Evolutionary conservation across 495 filamentous ascomycete species (phyloP).

Genomic region (Penicillium pancosmium): DNA sequence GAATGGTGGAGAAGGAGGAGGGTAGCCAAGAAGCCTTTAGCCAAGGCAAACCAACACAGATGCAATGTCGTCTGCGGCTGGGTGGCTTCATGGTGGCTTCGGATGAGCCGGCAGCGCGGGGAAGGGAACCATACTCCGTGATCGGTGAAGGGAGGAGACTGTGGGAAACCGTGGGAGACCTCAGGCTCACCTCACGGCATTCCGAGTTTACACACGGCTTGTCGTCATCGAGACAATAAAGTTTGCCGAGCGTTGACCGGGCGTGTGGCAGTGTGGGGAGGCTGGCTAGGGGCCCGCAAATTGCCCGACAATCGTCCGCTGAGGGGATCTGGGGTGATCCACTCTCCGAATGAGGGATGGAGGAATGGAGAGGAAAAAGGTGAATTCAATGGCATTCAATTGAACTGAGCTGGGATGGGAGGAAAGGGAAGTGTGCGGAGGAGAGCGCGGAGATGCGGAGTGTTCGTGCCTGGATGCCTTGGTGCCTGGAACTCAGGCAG

Average conservation of each 20-base stretch:
- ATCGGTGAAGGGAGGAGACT: not conserved
- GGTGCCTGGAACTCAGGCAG: too few relatives aligned
- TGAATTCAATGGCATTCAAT: not conserved
- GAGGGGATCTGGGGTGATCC: not conserved
- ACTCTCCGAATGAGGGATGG: not conserved
- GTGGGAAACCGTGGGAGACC: too few relatives aligned
- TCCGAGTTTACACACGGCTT: not conserved
- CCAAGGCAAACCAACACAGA: not conserved
- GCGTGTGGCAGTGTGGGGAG: conserved; percentile 16
- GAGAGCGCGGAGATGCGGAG: not conserved
- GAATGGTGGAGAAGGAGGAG: conserved; percentile 2
- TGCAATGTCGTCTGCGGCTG: not conserved
- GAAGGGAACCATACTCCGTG: not conserved
- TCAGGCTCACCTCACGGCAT: not conserved
- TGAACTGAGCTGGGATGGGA: not conserved
- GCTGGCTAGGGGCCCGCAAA: conserved; percentile 11
- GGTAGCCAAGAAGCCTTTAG: not conserved
- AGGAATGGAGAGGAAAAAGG: not conserved
- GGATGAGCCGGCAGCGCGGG: conserved; percentile 1
- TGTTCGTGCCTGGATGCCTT: too few relatives aligned
- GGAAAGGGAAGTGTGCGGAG: not conserved
- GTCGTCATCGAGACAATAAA: conserved; percentile 18
- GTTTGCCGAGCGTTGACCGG: conserved; percentile 7
- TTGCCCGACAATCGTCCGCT: conserved; percentile 21
- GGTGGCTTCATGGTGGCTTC: not conserved